Conservation (phyloP, 257 asterid genomes). For the Solanum clarkiae region DNA sequence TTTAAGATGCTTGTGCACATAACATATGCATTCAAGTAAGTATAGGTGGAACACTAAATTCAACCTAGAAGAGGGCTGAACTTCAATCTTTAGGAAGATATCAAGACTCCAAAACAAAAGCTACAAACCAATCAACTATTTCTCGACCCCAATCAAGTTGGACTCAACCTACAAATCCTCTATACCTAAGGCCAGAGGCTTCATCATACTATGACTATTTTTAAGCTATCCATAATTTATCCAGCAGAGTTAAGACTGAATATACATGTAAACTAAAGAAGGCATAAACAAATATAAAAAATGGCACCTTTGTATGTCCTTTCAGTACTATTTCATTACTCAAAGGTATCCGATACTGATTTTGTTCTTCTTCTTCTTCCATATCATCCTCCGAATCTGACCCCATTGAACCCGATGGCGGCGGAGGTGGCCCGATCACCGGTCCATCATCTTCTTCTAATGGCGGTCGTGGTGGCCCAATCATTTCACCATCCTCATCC, state of each 20-base stretch:
- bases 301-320: conserved; percentile 81
- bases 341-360: conserved; percentile 55
- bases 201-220: neutral
- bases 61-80: neutral
- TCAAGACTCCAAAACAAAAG: neutral
- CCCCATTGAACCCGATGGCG: conserved; percentile 21
- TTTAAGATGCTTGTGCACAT: neutral
- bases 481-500: conserved; percentile 20
- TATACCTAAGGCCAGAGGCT: neutral
- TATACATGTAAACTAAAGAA: neutral
- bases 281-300: neutral
- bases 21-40: neutral
- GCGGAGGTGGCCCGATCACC: conserved; percentile 45
- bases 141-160: neutral
- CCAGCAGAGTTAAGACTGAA: neutral
- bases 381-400: conserved; percentile 53
- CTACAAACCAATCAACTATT: neutral
- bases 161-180: neutral
- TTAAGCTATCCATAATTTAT: neutral
- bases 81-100: neutral
- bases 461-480: conserved; percentile 66
- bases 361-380: conserved; percentile 42
- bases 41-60: neutral
- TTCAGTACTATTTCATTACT: conserved; percentile 89
- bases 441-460: conserved; percentile 23